phyloP scores from a whole-genome alignment of 2,329 filamentous ascomycete species.

The Penicillium hordei region DNA sequence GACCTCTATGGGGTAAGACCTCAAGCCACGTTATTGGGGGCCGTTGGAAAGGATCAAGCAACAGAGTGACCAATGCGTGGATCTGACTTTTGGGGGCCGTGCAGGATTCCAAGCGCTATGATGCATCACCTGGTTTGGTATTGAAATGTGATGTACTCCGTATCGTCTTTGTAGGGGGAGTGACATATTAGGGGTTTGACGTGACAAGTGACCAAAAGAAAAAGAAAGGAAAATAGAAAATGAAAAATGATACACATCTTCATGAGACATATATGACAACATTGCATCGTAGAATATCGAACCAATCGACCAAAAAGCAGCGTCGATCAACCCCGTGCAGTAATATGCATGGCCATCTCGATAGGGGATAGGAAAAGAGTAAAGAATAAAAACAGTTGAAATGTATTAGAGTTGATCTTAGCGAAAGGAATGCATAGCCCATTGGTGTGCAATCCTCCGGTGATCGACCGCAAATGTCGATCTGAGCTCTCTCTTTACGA shows the following conservation, averaged over 20 bases:
- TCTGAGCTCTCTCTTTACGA: conserved; percentile 15
- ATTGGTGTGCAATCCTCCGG: conserved; percentile 35
- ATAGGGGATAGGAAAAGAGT: not conserved
- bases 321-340: not conserved
- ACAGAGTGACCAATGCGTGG: conserved; percentile 3
- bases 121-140: not conserved
- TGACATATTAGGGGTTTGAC: not conserved
- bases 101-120: not conserved
- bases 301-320: conserved; percentile 25
- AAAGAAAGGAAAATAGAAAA: not conserved
- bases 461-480: conserved; percentile 37
- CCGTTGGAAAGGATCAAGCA: conserved; percentile 13
- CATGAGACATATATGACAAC: not conserved
- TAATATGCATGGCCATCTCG: not conserved
- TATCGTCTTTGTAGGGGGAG: not conserved
- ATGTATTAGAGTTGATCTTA: conserved; percentile 25
- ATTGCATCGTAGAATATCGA: conserved; percentile 29
- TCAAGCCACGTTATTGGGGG: conserved; percentile 18
- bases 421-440: conserved; percentile 22
- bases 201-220: too few relatives aligned
- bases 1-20: not conserved
- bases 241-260: not conserved
- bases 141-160: conserved; percentile 1
- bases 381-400: too few relatives aligned
- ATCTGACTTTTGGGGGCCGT: not conserved